Percentiles rank a stretch among this genome's conserved stretches.
These are phyloP conservation scores for Moricandia arvensis DNA, from an alignment of 345 rosid species.

Conservation along the genomic window DNA sequence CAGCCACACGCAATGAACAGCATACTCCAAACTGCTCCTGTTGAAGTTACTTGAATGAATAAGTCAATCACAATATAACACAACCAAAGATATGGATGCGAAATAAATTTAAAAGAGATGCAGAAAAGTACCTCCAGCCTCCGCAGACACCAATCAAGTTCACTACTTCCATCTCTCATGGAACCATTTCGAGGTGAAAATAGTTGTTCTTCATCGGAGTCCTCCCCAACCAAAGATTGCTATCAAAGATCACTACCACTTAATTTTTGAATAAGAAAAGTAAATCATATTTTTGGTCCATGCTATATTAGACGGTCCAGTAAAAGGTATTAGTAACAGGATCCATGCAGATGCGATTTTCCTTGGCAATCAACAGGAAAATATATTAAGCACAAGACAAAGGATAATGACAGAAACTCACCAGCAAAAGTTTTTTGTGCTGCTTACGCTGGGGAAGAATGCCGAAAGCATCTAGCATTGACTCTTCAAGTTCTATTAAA, in stretches of 20 bases:
- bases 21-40: conserved; percentile 74
- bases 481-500: conserved; percentile 79
- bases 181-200: conserved; percentile 59
- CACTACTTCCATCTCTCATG: conserved; percentile 55
- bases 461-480: conserved; percentile 96
- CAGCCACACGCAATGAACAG: conserved; percentile 48
- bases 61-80: conserved; percentile 12
- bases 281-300: conserved; percentile 2
- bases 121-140: conserved; percentile 66
- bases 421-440: conserved; percentile 90
- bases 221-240: conserved; percentile 99
- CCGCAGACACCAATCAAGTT: conserved; percentile 64
- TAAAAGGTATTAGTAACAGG: not conserved
- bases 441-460: conserved; percentile 97
- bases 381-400: conserved; percentile 1
- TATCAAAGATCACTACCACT: conserved; percentile 35
- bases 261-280: conserved; percentile 18
- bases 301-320: not conserved
- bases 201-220: conserved; percentile 80
- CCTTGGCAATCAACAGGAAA: conserved; percentile 1
- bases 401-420: conserved; percentile 40
- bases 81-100: not conserved
- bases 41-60: conserved; percentile 23
- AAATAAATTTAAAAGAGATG: not conserved
- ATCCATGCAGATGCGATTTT: not conserved